Conservation (phyloP, 1,284 basidiomycete genomes). For the Trichosporon sp. region DNA sequence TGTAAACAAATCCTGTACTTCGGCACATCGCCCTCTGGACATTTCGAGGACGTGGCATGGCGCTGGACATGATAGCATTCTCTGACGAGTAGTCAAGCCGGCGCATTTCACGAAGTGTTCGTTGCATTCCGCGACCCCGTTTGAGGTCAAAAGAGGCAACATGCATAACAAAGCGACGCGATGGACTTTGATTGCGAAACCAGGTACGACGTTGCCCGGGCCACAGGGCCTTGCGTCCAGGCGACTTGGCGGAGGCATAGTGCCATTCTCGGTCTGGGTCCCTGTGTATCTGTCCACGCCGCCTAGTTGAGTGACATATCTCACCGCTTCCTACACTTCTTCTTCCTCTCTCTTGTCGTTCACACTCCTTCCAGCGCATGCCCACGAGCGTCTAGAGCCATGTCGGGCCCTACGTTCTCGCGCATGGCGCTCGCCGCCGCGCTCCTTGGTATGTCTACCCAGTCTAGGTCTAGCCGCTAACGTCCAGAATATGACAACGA, state of each 20-base stretch:
- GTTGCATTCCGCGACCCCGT: no score
- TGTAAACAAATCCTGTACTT: background rate
- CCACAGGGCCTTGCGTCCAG: constrained; percentile 1
- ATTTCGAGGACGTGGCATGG: background rate
- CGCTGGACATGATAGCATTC: background rate
- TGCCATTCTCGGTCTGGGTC: background rate
- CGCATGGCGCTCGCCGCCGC: constrained; percentile 43
- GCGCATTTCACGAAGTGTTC: background rate
- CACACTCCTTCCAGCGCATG: background rate
- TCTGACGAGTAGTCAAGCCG: background rate
- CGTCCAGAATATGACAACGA: constrained; percentile 46
- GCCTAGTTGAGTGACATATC: background rate
- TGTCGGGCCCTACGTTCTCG: constrained; percentile 15
- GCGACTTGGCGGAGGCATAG: background rate
- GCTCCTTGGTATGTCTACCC: constrained; percentile 20
- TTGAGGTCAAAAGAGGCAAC: background rate
- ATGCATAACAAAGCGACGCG: background rate
- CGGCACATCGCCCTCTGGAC: background rate
- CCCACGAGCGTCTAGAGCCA: background rate
- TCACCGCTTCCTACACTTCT: background rate
- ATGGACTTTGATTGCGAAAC: background rate
- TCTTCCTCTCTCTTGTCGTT: background rate
- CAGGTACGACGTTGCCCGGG: background rate
- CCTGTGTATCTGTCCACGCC: constrained; percentile 1
- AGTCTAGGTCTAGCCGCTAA: background rate